These are phyloP conservation scores for Eragrostis tef DNA, from an alignment of 202 grass and related monocot genomes.

Conservation along the genomic window DNA sequence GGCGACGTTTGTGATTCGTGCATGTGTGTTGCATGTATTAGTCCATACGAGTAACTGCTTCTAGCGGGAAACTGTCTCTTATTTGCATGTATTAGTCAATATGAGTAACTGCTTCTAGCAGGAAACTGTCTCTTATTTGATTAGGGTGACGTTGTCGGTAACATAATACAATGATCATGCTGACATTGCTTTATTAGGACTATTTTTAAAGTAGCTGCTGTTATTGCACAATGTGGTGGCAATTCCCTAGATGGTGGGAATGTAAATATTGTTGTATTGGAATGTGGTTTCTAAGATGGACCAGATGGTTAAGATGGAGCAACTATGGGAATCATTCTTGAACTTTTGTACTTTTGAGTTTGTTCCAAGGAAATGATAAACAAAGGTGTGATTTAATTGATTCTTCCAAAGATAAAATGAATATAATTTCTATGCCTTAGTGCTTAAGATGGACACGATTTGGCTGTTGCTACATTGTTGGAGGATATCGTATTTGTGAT, in stretches of 20 bases:
- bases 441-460: neutral
- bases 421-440: constrained; percentile 5
- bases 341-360: constrained; percentile 2
- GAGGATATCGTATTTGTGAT: neutral
- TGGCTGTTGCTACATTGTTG: neutral
- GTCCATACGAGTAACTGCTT: neutral
- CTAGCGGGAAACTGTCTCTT: neutral
- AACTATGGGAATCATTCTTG: constrained; percentile 5
- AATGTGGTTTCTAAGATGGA: constrained; percentile 25
- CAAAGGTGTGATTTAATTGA: constrained; percentile 9
- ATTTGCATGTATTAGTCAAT: neutral
- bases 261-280: constrained; percentile 35
- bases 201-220: constrained; percentile 6
- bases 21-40: neutral
- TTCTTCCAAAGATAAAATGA: neutral
- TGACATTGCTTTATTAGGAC: neutral
- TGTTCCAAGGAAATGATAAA: neutral
- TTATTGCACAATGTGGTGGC: constrained; percentile 19
- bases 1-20: neutral
- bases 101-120: neutral
- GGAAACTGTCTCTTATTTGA: neutral
- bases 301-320: constrained; percentile 19
- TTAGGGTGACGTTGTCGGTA: neutral
- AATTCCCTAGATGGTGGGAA: constrained; percentile 6
- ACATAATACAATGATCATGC: neutral